Evolutionary conservation across 2,329 filamentous ascomycete genomes (phyloP).

Genomic region (Pseudocercospora fijiensis): DNA sequence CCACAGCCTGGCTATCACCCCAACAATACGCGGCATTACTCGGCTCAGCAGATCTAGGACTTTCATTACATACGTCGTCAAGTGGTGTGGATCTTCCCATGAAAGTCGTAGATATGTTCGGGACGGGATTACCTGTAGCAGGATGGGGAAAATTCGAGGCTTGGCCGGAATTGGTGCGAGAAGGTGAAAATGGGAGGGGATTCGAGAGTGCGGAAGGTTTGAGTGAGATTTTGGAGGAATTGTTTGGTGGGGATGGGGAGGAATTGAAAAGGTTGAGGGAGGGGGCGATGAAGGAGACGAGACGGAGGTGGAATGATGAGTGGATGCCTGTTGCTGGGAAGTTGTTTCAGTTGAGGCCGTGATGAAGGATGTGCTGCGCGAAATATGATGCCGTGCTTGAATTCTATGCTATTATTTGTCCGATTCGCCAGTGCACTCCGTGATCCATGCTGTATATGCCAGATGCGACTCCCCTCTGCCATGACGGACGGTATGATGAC

Average conservation of each 20-base stretch:
- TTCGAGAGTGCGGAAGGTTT: constrained; percentile 73
- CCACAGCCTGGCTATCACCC: constrained; percentile 81
- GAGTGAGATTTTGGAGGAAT: constrained; percentile 58
- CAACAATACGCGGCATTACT: constrained; percentile 82
- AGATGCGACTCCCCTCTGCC: neutral
- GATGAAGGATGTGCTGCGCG: neutral
- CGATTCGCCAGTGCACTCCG: neutral
- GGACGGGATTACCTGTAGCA: constrained; percentile 83
- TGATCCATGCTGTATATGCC: neutral
- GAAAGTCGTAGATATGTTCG: constrained; percentile 99
- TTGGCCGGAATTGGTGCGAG: constrained; percentile 85
- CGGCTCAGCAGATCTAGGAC: constrained; percentile 80
- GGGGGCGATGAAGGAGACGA: constrained; percentile 77
- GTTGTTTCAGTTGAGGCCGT: constrained; percentile 52
- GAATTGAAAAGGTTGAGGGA: constrained; percentile 66
- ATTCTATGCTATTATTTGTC: neutral
- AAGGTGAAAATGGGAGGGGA: constrained; percentile 80
- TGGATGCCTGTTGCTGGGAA: constrained; percentile 82
- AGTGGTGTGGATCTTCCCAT: constrained; percentile 95
- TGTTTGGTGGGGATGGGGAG: constrained; percentile 58
- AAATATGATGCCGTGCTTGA: neutral
- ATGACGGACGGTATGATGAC: neutral
- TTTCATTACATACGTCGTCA: constrained; percentile 89
- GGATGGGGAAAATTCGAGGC: constrained; percentile 85
- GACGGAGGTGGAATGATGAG: constrained; percentile 82